Evolutionary conservation across 2,329 filamentous ascomycete genomes (phyloP), one percentile per base, ranked within the genome.

Genomic region (Geoglossum cookeanum): DNA sequence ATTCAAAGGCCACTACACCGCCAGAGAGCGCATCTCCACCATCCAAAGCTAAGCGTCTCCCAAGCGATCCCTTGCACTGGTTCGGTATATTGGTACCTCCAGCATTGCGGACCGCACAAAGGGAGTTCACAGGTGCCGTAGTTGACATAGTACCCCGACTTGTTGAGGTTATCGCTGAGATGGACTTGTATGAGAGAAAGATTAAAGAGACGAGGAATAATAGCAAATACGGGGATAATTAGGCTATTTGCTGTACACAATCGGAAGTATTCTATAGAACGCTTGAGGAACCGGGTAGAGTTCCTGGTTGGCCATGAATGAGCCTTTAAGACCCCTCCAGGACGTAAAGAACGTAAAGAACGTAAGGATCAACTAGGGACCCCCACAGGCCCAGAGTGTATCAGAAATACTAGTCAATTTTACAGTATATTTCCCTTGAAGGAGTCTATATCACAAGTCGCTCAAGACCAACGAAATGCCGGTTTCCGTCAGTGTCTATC

Each of bases 141-240:
- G 76, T 81, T 57, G 68, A 74, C 0, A 66, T 83, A 3, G 68
- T 89, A 1, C 76, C 80, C 1, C 69, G 69, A 44, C 70, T 88
- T 7, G 75, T 75, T 5, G 75, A 74, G 1, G 67, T 85, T n/a
- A 72, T 75, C 39, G 73, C 73, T 32, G 75, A 80, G 63, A 80
- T 91, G 77, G 72, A 74, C 13, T 69, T 70, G n/a, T 66, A 86
- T 4, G 85, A 89, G 70, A 79, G 83, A 55, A 78, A 84, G 62
- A 80, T 91, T 57, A 74, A 83, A 42, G 72, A 83, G 58, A 57
- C 71, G 55, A 69, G 74, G 61, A 78, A 78, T 63, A 65, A 67
- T 27, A 65, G 75, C 4, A 68, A 68, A 61, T 3, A 4, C 3
- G 11, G 4, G 48, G 48, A 42, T 15, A 4, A 3, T 3, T 42